Conservation (phyloP, 1,284 basidiomycete genomes). For the Marasmius oreades region DNA sequence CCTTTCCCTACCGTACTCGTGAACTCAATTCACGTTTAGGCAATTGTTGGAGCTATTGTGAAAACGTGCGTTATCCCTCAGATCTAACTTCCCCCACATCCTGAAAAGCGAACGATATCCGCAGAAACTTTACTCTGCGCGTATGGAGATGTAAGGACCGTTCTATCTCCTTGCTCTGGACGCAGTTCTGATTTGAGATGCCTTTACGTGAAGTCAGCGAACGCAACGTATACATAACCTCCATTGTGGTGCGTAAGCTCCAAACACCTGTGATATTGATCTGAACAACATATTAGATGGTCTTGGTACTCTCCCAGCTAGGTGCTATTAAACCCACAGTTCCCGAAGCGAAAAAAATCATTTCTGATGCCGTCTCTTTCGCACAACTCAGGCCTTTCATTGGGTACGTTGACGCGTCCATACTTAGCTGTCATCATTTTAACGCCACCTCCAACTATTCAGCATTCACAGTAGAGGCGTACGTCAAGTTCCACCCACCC, state of each 20-base stretch:
- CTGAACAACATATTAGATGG: constrained; percentile 29
- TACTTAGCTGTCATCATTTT: constrained; percentile 4
- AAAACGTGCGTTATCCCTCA: constrained; percentile 45
- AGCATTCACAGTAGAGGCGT: constrained; percentile 49
- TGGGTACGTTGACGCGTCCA: constrained; percentile 23
- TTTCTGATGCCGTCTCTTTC: background rate
- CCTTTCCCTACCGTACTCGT: background rate
- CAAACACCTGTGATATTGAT: background rate
- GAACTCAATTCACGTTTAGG: constrained; percentile 30
- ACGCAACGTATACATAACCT: constrained; percentile 50
- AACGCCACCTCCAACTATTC: background rate
- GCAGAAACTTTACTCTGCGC: constrained; percentile 58
- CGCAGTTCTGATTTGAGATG: background rate
- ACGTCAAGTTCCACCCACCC: no score
- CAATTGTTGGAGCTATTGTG: constrained; percentile 53
- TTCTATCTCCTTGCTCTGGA: background rate
- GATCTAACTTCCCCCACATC: background rate
- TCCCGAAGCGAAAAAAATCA: background rate
- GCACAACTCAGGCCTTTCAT: constrained; percentile 25
- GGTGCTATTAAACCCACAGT: background rate
- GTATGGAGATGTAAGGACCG: constrained; percentile 64
- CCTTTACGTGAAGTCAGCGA: constrained; percentile 49
- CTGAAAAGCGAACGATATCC: background rate
- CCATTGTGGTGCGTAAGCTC: constrained; percentile 44
- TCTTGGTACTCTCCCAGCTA: constrained; percentile 37